Conservation (phyloP, 345 rosid genomes). For the Psidium friedrichsthalianum region DNA sequence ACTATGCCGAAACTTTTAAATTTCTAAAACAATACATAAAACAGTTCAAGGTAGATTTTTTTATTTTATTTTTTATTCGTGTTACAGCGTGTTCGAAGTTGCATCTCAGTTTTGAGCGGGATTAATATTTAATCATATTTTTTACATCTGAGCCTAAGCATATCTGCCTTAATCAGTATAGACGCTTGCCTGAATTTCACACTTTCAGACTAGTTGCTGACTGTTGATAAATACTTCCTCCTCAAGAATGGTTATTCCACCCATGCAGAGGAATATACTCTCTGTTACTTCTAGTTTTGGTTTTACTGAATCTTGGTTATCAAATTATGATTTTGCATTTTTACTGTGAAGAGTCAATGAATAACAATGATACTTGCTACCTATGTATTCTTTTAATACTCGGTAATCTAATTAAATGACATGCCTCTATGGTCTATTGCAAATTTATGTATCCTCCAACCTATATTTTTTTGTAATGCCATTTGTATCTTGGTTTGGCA, state of each 20-base stretch:
- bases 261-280: not conserved
- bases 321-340: slow-evolving; percentile 46
- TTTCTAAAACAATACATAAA: not conserved
- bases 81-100: not conserved
- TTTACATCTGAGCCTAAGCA: not conserved
- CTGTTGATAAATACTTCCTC: not conserved
- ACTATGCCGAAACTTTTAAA: not conserved
- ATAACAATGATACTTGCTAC: slow-evolving; percentile 98
- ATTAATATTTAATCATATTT: not conserved
- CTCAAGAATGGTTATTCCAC: not conserved
- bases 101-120: not conserved
- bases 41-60: not conserved
- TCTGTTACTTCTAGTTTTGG: not conserved
- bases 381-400: slow-evolving; percentile 94
- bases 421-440: not conserved
- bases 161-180: not conserved
- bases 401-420: slow-evolving; percentile 33
- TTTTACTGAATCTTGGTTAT: not conserved
- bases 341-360: slow-evolving; percentile 71
- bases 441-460: not conserved
- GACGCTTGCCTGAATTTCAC: not conserved
- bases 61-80: not conserved
- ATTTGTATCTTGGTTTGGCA: not conserved
- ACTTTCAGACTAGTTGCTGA: not conserved
- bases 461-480: not conserved